These are phyloP conservation scores for Cyclotella baltica DNA, from an alignment of 108 stramenopile genomes.

Conservation along the genomic window DNA sequence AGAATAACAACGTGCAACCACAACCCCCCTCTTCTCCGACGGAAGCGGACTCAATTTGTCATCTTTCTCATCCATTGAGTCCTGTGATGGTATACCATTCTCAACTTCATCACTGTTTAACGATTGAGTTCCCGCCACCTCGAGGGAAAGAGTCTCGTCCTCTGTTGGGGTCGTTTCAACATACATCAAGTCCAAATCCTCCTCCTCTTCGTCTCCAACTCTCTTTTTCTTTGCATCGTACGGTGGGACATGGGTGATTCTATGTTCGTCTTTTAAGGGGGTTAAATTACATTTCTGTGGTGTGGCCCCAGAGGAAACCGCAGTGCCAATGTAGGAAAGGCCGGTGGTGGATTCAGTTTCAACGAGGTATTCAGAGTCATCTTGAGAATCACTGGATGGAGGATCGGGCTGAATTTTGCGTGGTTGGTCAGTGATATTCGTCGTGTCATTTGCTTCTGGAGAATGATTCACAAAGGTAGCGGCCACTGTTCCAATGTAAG, in stretches of 20 bases:
- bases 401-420: neutral
- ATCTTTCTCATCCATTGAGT: neutral
- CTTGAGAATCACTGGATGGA: neutral
- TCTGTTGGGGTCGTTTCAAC: conserved; percentile 17
- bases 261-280: conserved; percentile 4
- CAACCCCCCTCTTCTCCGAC: neutral
- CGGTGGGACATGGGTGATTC: neutral
- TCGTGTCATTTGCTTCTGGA: neutral
- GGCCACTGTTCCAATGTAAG: conserved; percentile 23
- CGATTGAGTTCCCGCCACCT: neutral
- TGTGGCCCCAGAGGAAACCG: neutral
- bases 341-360: neutral
- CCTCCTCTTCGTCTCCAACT: neutral
- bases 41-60: conserved; percentile 18
- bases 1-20: conserved; percentile 1
- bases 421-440: neutral
- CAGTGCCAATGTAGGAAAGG: conserved; percentile 8
- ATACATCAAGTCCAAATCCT: neutral
- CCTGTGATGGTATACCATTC: neutral
- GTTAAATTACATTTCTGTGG: neutral
- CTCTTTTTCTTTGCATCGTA: neutral
- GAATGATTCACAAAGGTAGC: neutral
- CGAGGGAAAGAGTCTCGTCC: conserved; percentile 14
- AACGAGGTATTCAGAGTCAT: neutral
- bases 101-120: neutral